Conservation (phyloP, 345 rosid genomes). For the Moricandia moricandioides region DNA sequence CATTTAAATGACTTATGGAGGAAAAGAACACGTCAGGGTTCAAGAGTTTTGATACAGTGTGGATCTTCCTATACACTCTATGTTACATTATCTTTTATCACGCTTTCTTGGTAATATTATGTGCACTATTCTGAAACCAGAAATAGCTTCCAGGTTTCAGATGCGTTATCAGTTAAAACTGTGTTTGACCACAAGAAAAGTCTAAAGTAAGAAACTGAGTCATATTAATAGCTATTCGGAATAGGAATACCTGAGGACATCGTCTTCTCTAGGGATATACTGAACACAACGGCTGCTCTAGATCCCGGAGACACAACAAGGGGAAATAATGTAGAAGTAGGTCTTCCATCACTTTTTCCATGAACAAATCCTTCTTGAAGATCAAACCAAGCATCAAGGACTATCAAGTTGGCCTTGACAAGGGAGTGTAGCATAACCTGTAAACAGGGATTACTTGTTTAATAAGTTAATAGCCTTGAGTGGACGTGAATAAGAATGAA, state of each 20-base stretch:
- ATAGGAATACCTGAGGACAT: constrained; percentile 48
- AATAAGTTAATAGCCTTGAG: background rate
- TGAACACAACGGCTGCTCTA: constrained; percentile 74
- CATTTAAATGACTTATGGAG: background rate
- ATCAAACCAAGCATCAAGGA: constrained; percentile 89
- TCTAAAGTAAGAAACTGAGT: constrained; percentile 2
- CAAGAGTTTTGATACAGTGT: constrained; percentile 3
- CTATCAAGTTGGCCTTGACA: constrained; percentile 78
- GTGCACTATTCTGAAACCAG: background rate
- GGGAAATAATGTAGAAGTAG: constrained; percentile 72
- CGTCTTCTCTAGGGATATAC: constrained; percentile 56
- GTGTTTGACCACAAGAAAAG: background rate
- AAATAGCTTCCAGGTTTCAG: constrained; percentile 13
- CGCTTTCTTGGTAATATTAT: background rate
- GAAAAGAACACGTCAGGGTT: background rate
- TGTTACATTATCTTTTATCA: background rate
- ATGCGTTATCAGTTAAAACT: constrained; percentile 9
- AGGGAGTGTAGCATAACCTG: constrained; percentile 90
- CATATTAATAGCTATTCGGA: constrained; percentile 5
- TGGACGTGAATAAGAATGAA: constrained; percentile 5
- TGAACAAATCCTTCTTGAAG: constrained; percentile 91
- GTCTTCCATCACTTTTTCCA: constrained; percentile 73
- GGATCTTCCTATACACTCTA: background rate
- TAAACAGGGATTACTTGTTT: constrained; percentile 12
- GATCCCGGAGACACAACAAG: constrained; percentile 77